Evolutionary conservation across 768 basidiomycete genomes (phyloP).

Genomic region (Gloeostereum incarnatum): DNA sequence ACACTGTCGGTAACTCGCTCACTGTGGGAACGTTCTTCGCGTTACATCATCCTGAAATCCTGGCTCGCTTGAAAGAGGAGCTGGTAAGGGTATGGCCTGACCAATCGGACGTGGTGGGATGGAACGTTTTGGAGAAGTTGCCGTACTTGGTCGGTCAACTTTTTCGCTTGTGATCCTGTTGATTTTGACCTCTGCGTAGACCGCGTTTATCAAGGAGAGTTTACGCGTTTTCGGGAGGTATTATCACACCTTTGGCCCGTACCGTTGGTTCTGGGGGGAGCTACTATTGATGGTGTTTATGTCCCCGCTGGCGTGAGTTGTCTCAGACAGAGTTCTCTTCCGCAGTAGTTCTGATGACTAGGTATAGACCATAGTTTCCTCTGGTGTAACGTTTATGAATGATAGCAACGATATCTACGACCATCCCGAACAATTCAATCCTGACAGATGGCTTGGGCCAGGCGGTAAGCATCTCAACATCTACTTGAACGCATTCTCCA

Average conservation of each 20-base stretch:
- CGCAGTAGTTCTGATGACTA: background rate
- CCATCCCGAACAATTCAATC: conserved; percentile 25
- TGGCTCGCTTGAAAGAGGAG: conserved; percentile 18
- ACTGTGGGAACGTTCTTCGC: conserved; percentile 26
- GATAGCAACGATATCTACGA: conserved; percentile 30
- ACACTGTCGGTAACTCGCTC: conserved; percentile 31
- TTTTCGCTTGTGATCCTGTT: background rate
- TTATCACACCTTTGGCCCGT: conserved; percentile 30
- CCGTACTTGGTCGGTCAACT: conserved; percentile 34
- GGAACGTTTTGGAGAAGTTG: conserved; percentile 30
- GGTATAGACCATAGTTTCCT: conserved; percentile 20
- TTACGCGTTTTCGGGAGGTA: conserved; percentile 28
- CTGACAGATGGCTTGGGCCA: conserved; percentile 32
- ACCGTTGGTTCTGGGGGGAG: conserved; percentile 27
- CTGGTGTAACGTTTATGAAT: conserved; percentile 26
- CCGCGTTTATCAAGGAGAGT: conserved; percentile 36
- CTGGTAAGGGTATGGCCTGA: conserved; percentile 31
- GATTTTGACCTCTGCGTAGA: conserved; percentile 20
- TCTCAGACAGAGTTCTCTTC: conserved; percentile 23
- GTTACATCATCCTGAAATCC: conserved; percentile 20
- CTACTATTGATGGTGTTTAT: conserved; percentile 21
- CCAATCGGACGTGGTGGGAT: conserved; percentile 16
- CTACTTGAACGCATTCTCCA: conserved; percentile 32
- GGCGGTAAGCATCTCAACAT: conserved; percentile 24
- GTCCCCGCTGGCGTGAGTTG: conserved; percentile 32